Conservation (phyloP, 148 eudicot species). For the Vaccinium vitisidaea region DNA sequence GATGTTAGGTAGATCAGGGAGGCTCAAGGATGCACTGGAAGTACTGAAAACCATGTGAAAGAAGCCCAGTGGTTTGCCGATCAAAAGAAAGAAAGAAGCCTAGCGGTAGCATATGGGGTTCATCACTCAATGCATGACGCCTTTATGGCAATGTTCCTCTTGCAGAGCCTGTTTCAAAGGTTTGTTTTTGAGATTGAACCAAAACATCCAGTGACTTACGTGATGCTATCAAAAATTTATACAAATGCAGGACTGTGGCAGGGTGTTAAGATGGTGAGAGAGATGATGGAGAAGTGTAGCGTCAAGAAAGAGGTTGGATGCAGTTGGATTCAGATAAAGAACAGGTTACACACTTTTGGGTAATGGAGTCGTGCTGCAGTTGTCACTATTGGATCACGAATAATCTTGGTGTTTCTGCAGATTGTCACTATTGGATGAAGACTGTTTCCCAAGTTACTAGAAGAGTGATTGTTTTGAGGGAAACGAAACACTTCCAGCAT, state of each 20-base stretch:
- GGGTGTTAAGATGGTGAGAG: slow-evolving; percentile 31
- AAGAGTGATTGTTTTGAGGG: slow-evolving; percentile 34
- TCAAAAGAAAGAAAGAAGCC: not conserved
- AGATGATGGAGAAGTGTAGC: slow-evolving; percentile 34
- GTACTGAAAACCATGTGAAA: slow-evolving; percentile 38
- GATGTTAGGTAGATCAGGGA: slow-evolving; percentile 47
- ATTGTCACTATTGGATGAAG: slow-evolving; percentile 33
- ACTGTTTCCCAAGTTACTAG: slow-evolving; percentile 24
- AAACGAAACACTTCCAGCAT: slow-evolving; percentile 33
- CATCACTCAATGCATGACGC: slow-evolving; percentile 39
- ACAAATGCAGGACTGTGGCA: slow-evolving; percentile 45
- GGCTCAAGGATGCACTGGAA: slow-evolving; percentile 32
- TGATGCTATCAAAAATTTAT: slow-evolving; percentile 37
- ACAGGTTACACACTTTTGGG: slow-evolving; percentile 26
- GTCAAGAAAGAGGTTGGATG: slow-evolving; percentile 37
- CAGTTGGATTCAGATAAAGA: slow-evolving; percentile 40
- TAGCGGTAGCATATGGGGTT: slow-evolving; percentile 47
- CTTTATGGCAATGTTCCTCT: slow-evolving; percentile 31
- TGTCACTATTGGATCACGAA: slow-evolving; percentile 33
- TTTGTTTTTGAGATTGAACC: slow-evolving; percentile 38
- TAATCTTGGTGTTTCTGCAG: slow-evolving; percentile 37
- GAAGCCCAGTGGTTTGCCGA: slow-evolving; percentile 29
- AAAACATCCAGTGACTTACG: slow-evolving; percentile 35
- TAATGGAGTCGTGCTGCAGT: slow-evolving; percentile 31
- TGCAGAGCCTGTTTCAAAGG: slow-evolving; percentile 32